Percentiles rank a stretch among this genome's conserved stretches.
Evolutionary conservation across 1,139 yeast genomes (phyloP).

Genomic region (Suhomyces panamericanus): DNA sequence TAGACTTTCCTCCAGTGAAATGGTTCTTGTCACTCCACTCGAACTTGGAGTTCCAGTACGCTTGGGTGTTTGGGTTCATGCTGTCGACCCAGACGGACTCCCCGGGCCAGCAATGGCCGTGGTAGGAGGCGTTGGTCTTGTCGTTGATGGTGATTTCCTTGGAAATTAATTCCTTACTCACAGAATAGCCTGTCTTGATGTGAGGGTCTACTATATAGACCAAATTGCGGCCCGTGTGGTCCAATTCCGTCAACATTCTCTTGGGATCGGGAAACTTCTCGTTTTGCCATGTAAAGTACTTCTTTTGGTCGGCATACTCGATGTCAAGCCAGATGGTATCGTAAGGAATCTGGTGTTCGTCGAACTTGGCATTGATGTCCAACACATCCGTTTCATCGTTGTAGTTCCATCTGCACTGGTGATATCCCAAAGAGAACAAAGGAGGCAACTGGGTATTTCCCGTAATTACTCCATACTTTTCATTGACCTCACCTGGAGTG

Average conservation of each 20-base stretch:
- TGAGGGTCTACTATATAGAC: conserved; percentile 93
- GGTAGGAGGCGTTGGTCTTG: conserved; percentile 43
- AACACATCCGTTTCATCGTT: conserved; percentile 83
- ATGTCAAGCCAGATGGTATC: conserved; percentile 96
- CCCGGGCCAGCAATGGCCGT: conserved; percentile 99
- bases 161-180: conserved; percentile 54
- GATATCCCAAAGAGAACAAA: conserved; percentile 80
- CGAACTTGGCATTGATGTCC: conserved; percentile 68
- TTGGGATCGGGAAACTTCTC: conserved; percentile 75
- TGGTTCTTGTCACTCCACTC: conserved; percentile 22
- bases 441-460: conserved; percentile 81
- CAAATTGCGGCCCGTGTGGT: conserved; percentile 72
- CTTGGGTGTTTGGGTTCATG: conserved; percentile 60
- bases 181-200: conserved; percentile 66
- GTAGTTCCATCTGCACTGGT: conserved; percentile 91
- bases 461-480: conserved; percentile 67
- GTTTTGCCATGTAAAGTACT: conserved; percentile 89
- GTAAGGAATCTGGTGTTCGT: conserved; percentile 72
- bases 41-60: conserved; percentile 55
- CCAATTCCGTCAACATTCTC: conserved; percentile 62
- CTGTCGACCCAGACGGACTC: conserved; percentile 93
- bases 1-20: conserved; percentile 48
- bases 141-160: conserved; percentile 44
- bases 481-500: conserved; percentile 58
- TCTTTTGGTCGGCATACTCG: conserved; percentile 82